Evolutionary conservation across 129 eudicot genomes (phyloP).

Genomic region (Silybum marianum): DNA sequence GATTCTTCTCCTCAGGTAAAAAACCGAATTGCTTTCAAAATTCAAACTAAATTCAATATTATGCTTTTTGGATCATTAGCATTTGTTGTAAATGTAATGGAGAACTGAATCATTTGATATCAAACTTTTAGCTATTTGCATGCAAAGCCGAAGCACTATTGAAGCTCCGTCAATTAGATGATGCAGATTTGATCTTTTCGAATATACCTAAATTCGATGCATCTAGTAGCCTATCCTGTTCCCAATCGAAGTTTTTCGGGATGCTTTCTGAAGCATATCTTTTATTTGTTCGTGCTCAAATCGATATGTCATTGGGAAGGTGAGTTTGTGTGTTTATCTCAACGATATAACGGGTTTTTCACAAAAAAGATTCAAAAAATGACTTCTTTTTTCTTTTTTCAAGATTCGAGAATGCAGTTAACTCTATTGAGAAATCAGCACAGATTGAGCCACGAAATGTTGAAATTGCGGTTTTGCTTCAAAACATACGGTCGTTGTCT

Average conservation of each 20-base stretch:
- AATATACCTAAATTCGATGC: slow-evolving; percentile 47
- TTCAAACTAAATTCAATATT: background rate
- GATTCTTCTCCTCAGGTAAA: slow-evolving; percentile 79
- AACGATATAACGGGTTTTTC: background rate
- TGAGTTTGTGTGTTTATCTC: slow-evolving; percentile 32
- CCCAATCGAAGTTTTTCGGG: slow-evolving; percentile 70
- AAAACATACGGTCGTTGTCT: slow-evolving; percentile 56
- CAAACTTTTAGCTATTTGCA: slow-evolving; percentile 66
- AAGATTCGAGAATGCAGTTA: slow-evolving; percentile 85
- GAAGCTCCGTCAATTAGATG: slow-evolving; percentile 72
- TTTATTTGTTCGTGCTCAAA: slow-evolving; percentile 66
- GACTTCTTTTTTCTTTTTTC: slow-evolving; percentile 4
- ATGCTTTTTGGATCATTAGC: background rate
- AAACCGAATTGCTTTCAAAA: background rate
- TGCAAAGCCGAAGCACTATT: slow-evolving; percentile 91
- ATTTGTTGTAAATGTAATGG: background rate
- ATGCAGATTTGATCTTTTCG: slow-evolving; percentile 50
- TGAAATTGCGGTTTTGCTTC: slow-evolving; percentile 61
- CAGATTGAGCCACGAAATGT: slow-evolving; percentile 52
- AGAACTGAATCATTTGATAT: slow-evolving; percentile 32
- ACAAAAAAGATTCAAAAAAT: slow-evolving; percentile 24
- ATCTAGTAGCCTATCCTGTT: slow-evolving; percentile 32
- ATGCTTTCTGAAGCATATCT: slow-evolving; percentile 74
- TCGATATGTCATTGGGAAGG: slow-evolving; percentile 83
- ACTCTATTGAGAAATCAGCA: slow-evolving; percentile 63